A percentile compares a stretch with the other conserved stretches of the same genome.
Evolutionary conservation across 2,329 filamentous ascomycete genomes (phyloP).

Genomic region (Penicillium crustosum): DNA sequence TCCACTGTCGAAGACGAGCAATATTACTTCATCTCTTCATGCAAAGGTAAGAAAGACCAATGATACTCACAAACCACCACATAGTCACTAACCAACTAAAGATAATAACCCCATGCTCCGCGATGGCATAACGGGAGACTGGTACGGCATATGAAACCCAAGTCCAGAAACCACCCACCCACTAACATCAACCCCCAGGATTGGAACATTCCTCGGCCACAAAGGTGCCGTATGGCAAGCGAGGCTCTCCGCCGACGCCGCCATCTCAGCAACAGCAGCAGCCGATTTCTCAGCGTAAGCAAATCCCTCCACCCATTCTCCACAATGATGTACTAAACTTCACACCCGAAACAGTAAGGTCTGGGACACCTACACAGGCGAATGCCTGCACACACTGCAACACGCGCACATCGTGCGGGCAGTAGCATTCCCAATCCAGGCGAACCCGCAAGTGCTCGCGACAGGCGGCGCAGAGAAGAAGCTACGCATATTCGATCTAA

Average conservation of each 20-base stretch:
- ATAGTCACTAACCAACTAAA: conserved; percentile 35
- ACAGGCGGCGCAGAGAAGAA: conserved; percentile 97
- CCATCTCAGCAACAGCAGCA: conserved; percentile 85
- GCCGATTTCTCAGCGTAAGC: conserved; percentile 91
- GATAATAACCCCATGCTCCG: conserved; percentile 99
- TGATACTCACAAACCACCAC: background rate
- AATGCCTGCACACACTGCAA: conserved; percentile 80
- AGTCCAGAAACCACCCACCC: background rate
- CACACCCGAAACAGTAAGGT: conserved; percentile 67
- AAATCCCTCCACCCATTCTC: background rate
- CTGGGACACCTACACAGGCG: conserved; percentile 95
- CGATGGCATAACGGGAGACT: conserved; percentile 92
- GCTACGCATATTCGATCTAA: conserved; percentile 87
- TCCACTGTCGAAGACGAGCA: conserved; percentile 75
- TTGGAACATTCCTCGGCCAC: conserved; percentile 96
- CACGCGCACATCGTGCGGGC: conserved; percentile 95
- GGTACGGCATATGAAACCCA: conserved; percentile 52
- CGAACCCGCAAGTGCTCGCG: conserved; percentile 75
- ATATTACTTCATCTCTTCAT: conserved; percentile 91
- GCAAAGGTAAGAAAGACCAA: conserved; percentile 66
- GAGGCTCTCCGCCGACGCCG: conserved; percentile 81
- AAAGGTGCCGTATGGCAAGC: conserved; percentile 98
- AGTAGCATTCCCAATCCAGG: conserved; percentile 81
- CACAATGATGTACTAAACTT: conserved; percentile 23
- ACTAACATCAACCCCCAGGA: conserved; percentile 52